Base-by-base conservation (phyloP, 805 yeast genomes). In the Lipomyces yamanashiensis region DNA sequence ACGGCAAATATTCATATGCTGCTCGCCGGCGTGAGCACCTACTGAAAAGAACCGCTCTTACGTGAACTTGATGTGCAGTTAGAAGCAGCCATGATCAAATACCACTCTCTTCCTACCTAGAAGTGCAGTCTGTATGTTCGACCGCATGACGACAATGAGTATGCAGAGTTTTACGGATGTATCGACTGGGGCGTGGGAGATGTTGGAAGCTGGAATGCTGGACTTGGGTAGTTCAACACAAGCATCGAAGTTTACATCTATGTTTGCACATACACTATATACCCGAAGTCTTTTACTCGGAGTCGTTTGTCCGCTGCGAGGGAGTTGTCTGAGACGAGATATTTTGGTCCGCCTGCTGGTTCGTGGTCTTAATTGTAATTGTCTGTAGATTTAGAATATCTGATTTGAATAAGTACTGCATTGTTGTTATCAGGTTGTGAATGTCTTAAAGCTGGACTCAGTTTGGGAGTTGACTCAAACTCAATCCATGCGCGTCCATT, bases 261-360 rank as follows among this genome's bases (percentile, higher is more conserved):
- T 83, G 2, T 73, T 73, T 37, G 79, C 79, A 19, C 75, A 75
- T 43, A 79, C 81, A 10, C 83, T 83, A 73, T 85, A 77, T 74
- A 77, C 80, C 47, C 83, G 88, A 2, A 81, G 88, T 0, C 79
- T 86, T 23, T 73, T 85, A 47, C 86, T 89, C 88, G 90, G 89
- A 59, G 71, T 78, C 8, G 80, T 87, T 67, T 90, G 90, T 2
- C 89, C 90, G 1, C 51, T 7, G 43, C 57, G 12, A n/a, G 19
- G 51, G 41, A 28, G 10, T 13, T 63, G 8, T 61, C 67, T 7
- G 58, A 15, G 5, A 21, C 17, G 28, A 65, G 67, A 43, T 61
- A 63, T 37, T 57, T 54, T 43, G 65, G 65, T 2, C 54, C 51
- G 8, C 45, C 36, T 21, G 51, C 44, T 6, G 62, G 65, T 8